Conservation (phyloP, 2,329 filamentous ascomycete genomes). For the Rhexocercosporidium sp. region DNA sequence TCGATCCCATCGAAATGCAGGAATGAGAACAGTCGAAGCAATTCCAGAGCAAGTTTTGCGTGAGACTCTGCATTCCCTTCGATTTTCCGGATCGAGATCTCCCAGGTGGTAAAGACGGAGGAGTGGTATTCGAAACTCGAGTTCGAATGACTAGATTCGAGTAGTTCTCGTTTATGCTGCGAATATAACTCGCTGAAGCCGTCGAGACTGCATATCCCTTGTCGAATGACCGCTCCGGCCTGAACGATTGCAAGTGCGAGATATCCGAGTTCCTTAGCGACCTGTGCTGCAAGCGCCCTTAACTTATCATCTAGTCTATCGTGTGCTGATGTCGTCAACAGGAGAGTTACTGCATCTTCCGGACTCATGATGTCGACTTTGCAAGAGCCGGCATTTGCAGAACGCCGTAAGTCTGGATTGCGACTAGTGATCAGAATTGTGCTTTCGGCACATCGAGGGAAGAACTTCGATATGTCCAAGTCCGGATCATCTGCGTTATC, state of each 20-base stretch:
- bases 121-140: constrained; percentile 20
- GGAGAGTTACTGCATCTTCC: constrained; percentile 37
- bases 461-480: constrained; percentile 34
- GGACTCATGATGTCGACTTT: constrained; percentile 35
- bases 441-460: constrained; percentile 40
- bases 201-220: constrained; percentile 23
- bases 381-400: constrained; percentile 14
- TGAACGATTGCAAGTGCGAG: constrained; percentile 42
- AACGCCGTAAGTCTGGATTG: constrained; percentile 33
- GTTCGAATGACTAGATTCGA: constrained; percentile 10
- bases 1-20: constrained; percentile 29
- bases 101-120: constrained; percentile 30
- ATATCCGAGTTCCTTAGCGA: constrained; percentile 35
- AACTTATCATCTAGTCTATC: background rate
- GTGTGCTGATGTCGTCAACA: constrained; percentile 31
- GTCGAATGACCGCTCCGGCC: constrained; percentile 33
- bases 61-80: constrained; percentile 5
- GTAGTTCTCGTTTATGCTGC: constrained; percentile 21
- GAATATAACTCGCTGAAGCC: constrained; percentile 21
- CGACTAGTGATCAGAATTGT: constrained; percentile 48
- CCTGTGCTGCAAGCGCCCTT: constrained; percentile 21
- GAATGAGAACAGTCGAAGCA: constrained; percentile 26
- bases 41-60: constrained; percentile 21
- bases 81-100: constrained; percentile 27
- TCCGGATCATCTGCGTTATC: constrained; percentile 49